Evolutionary conservation across 2,329 filamentous ascomycete species (phyloP).

Genomic region (Pezicula radicicola): DNA sequence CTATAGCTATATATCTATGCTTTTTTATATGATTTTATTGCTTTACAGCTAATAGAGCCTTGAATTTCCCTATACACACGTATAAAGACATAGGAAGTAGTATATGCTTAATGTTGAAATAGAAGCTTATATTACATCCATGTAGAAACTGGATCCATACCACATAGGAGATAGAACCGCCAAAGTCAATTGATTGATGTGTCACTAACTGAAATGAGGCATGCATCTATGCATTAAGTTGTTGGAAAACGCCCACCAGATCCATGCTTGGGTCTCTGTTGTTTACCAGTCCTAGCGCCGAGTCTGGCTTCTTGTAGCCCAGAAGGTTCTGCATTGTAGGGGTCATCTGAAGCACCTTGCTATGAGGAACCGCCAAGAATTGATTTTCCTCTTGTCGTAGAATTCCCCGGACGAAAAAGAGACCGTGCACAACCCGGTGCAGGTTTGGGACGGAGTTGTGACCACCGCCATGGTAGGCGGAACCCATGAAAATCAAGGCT

Average conservation of each 20-base stretch:
- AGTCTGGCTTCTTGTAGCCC: slow-evolving; percentile 30
- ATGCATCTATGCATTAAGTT: neutral
- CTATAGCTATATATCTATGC: too few species aligned
- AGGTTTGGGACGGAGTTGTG: slow-evolving; percentile 24
- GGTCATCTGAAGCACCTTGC: slow-evolving; percentile 28
- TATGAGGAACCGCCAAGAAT: slow-evolving; percentile 28
- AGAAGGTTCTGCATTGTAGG: slow-evolving; percentile 29
- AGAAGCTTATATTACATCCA: too few species aligned
- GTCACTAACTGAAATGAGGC: neutral
- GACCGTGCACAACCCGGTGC: slow-evolving; percentile 25
- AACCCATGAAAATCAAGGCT: slow-evolving; percentile 31
- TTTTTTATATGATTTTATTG: too few species aligned
- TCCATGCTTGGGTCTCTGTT: slow-evolving; percentile 12
- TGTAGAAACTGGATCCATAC: too few species aligned
- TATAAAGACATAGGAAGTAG: too few species aligned
- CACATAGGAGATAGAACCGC: too few species aligned
- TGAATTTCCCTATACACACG: too few species aligned
- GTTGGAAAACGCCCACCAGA: neutral
- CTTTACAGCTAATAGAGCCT: too few species aligned
- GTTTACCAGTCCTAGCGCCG: slow-evolving; percentile 30
- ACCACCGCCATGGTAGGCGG: slow-evolving; percentile 30
- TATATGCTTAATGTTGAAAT: too few species aligned
- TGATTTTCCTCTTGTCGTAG: slow-evolving; percentile 32
- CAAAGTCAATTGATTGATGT: neutral
- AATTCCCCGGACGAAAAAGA: slow-evolving; percentile 29